These are phyloP conservation scores for Elsinoe necatrix DNA, from an alignment of 2,329 filamentous ascomycete species.

Conservation along the genomic window DNA sequence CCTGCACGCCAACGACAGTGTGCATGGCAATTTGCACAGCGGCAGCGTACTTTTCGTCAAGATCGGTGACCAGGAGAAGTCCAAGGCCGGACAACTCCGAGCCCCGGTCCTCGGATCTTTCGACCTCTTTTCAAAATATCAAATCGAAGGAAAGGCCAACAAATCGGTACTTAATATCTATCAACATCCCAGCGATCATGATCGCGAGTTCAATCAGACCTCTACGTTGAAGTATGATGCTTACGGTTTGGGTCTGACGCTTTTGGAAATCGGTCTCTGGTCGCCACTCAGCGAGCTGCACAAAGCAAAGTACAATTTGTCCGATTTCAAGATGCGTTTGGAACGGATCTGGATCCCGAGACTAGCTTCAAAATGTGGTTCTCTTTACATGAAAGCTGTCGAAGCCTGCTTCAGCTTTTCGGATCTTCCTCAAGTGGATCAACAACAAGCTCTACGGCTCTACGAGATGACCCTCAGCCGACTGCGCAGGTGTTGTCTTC, in stretches of 20 bases:
- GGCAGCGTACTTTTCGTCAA: slow-evolving; percentile 60
- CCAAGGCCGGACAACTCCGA: slow-evolving; percentile 47
- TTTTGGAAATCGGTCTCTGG: slow-evolving; percentile 71
- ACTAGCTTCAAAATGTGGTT: slow-evolving; percentile 60
- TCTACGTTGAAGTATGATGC: slow-evolving; percentile 49
- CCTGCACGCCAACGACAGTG: slow-evolving; percentile 59
- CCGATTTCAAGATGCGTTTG: slow-evolving; percentile 55
- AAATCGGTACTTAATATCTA: slow-evolving; percentile 20
- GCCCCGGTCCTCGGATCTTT: slow-evolving; percentile 65
- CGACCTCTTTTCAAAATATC: slow-evolving; percentile 58
- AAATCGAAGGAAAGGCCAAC: slow-evolving; percentile 51
- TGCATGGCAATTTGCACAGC: slow-evolving; percentile 61
- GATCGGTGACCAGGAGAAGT: slow-evolving; percentile 37
- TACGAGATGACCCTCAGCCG: slow-evolving; percentile 27
- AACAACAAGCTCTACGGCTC: slow-evolving; percentile 21
- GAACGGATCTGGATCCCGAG: slow-evolving; percentile 56
- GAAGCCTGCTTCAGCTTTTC: slow-evolving; percentile 64
- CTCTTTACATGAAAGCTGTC: slow-evolving; percentile 66
- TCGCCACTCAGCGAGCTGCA: slow-evolving; percentile 52
- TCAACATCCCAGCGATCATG: slow-evolving; percentile 26
- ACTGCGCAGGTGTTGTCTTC: slow-evolving; percentile 30
- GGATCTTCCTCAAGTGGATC: slow-evolving; percentile 35
- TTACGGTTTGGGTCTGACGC: slow-evolving; percentile 63
- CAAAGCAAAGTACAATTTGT: slow-evolving; percentile 51
- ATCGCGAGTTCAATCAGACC: slow-evolving; percentile 40